Conservation (phyloP, 805 yeast genomes). For the Ascoidea rubescens region DNA sequence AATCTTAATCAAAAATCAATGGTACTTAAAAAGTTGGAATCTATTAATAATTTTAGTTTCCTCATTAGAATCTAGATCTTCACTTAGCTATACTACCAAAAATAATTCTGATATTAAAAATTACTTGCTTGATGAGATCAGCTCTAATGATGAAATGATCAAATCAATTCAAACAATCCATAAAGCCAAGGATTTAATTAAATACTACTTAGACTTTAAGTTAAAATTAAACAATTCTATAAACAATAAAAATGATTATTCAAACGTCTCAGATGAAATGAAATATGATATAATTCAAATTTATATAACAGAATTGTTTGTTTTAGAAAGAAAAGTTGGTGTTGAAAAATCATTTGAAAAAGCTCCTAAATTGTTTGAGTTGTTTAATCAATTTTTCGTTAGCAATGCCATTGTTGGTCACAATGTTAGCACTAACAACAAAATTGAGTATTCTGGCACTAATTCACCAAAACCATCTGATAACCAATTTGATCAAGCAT, state of each 20-base stretch:
- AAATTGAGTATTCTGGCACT: too few species aligned
- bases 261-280: not conserved
- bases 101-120: not conserved
- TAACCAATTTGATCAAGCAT: too few species aligned
- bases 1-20: slow-evolving; percentile 2
- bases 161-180: not conserved
- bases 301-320: not conserved
- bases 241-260: not conserved
- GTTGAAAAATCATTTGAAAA: not conserved
- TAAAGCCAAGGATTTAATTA: not conserved
- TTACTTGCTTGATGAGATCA: too few species aligned
- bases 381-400: too few species aligned
- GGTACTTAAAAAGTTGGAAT: slow-evolving; percentile 9
- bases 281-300: not conserved
- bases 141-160: not conserved
- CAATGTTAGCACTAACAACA: too few species aligned
- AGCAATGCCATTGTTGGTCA: too few species aligned
- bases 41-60: slow-evolving; percentile 6
- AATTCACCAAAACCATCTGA: too few species aligned
- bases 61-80: not conserved
- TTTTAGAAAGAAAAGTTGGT: not conserved
- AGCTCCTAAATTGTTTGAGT: not conserved
- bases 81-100: not conserved
- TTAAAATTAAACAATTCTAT: too few species aligned
- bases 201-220: not conserved